Percentiles rank a stretch among this genome's conserved stretches.
phyloP scores from a whole-genome alignment of 2,329 filamentous ascomycete species.

The Trichoderma brevicompactum region DNA sequence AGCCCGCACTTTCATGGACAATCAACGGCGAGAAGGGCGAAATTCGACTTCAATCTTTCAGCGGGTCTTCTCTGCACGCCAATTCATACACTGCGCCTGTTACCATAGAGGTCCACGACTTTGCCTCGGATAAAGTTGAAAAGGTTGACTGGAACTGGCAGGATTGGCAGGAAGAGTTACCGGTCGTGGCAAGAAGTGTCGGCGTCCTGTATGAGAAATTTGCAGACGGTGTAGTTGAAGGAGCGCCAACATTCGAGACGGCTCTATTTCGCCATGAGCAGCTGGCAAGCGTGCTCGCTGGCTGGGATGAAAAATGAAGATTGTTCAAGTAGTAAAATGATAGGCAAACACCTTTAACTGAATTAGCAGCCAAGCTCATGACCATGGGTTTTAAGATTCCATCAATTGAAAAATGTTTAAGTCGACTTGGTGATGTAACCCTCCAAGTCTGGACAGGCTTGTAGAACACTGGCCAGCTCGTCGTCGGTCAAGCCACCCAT shows the following conservation, averaged over 20 bases:
- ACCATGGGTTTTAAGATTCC: not conserved
- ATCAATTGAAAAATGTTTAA: not conserved
- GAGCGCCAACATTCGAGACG: slow-evolving; percentile 44
- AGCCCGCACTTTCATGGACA: slow-evolving; percentile 52
- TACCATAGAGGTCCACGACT: slow-evolving; percentile 56
- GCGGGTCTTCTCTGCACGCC: slow-evolving; percentile 39
- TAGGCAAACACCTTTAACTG: not conserved
- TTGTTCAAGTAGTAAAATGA: not conserved
- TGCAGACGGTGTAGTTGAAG: slow-evolving; percentile 41
- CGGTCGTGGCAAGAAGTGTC: slow-evolving; percentile 52
- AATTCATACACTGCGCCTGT: slow-evolving; percentile 45
- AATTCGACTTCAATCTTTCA: slow-evolving; percentile 45
- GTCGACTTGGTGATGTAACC: slow-evolving; percentile 8
- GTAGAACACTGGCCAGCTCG: slow-evolving; percentile 27
- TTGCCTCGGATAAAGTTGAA: slow-evolving; percentile 50
- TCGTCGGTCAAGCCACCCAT: slow-evolving; percentile 15
- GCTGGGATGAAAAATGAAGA: slow-evolving; percentile 29
- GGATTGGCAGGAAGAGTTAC: slow-evolving; percentile 52
- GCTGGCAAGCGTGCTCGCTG: slow-evolving; percentile 43
- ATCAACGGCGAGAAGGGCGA: slow-evolving; percentile 59
- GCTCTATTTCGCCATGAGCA: slow-evolving; percentile 54
- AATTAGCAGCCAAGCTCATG: not conserved
- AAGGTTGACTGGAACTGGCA: slow-evolving; percentile 50
- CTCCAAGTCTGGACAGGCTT: slow-evolving; percentile 29
- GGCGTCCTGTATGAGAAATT: slow-evolving; percentile 61